phyloP scores from a whole-genome alignment of 2,329 filamentous ascomycete genomes.

The Raffaelea ambrosiae region DNA sequence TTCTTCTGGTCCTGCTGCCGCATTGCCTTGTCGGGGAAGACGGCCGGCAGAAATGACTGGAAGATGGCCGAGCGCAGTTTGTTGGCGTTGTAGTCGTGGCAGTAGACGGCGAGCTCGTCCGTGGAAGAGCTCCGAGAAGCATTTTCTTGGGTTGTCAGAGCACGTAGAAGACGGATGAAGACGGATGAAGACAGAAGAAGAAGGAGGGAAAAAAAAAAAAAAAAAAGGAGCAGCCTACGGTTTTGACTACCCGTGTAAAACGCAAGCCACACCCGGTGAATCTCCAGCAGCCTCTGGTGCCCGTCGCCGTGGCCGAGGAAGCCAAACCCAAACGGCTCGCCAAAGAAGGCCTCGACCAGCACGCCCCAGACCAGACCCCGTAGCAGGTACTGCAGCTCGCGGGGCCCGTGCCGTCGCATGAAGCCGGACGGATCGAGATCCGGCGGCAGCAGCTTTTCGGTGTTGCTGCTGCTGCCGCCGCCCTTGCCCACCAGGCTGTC shows the following conservation, averaged over 20 bases:
- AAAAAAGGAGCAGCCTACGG: background rate
- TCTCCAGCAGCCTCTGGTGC: conserved; percentile 7
- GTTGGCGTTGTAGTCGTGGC: conserved; percentile 15
- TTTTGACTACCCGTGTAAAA: conserved; percentile 8
- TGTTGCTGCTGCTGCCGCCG: no score
- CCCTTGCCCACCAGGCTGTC: no score
- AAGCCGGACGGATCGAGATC: conserved; percentile 13
- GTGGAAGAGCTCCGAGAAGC: background rate
- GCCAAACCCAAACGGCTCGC: conserved; percentile 16
- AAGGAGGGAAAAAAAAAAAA: background rate
- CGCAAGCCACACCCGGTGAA: conserved; percentile 11
- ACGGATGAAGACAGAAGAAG: no score
- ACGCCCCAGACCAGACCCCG: conserved; percentile 14
- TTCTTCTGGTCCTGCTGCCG: background rate
- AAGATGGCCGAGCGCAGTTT: conserved; percentile 17
- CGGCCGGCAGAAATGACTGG: conserved; percentile 15
- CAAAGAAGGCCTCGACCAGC: conserved; percentile 17
- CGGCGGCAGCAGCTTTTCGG: background rate
- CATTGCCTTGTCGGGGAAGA: conserved; percentile 9
- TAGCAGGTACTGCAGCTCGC: conserved; percentile 12
- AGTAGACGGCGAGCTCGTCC: conserved; percentile 12
- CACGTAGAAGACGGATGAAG: no score
- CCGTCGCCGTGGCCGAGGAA: conserved; percentile 11
- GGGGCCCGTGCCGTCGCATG: conserved; percentile 10
- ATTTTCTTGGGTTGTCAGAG: no score